These are phyloP conservation scores for Trebouxia sp. DNA, from an alignment of 139 green algal genomes.

Conservation along the genomic window DNA sequence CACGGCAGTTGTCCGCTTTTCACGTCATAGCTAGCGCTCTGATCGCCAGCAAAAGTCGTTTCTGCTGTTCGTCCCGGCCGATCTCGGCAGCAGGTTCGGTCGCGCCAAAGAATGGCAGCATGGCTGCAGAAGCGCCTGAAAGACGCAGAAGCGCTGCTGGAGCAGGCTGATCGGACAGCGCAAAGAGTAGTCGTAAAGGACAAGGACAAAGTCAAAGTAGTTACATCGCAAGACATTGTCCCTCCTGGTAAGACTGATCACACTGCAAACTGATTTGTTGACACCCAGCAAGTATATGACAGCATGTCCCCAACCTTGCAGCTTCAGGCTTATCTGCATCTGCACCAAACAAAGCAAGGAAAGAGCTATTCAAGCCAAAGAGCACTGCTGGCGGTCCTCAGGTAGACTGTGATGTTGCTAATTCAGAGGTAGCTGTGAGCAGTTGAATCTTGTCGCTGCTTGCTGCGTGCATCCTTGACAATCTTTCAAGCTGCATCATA, in stretches of 20 bases:
- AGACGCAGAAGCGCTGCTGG: constrained; percentile 62
- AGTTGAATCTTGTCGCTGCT: no score
- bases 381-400: background rate
- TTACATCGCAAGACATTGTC: background rate
- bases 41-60: no score
- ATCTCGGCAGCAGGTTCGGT: no score
- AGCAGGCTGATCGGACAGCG: constrained; percentile 70
- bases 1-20: no score
- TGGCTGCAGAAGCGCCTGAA: constrained; percentile 36
- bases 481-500: no score
- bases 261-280: background rate
- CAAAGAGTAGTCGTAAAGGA: constrained; percentile 32
- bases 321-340: no score
- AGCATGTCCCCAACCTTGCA: no score
- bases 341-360: background rate
- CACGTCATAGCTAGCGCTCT: no score
- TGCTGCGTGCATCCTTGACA: no score
- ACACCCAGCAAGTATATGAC: no score
- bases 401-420: constrained; percentile 6
- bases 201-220: background rate
- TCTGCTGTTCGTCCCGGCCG: no score
- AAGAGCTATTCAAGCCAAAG: background rate
- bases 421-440: no score
- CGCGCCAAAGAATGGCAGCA: constrained; percentile 3
- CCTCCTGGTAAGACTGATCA: background rate